Evolutionary conservation across 2,329 filamentous ascomycete genomes (phyloP).

Genomic region (Davidsoniella neocaledoniae): DNA sequence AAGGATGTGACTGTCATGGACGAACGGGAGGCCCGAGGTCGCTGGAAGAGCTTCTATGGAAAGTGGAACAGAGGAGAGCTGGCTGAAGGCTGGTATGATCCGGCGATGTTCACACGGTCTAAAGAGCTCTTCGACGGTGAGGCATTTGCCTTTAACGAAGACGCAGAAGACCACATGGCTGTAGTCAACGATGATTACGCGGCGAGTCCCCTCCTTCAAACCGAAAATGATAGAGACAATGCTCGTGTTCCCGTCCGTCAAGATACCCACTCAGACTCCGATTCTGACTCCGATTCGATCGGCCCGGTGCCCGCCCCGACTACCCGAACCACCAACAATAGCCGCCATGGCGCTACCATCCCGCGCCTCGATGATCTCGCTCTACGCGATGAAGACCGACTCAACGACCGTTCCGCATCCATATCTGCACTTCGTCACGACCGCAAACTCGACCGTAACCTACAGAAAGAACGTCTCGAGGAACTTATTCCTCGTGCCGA

Average conservation of each 20-base stretch:
- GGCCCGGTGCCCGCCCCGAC: conserved; percentile 8
- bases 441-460: conserved; percentile 45
- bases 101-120: conserved; percentile 38
- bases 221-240: neutral
- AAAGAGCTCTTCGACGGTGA: conserved; percentile 9
- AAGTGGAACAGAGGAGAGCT: conserved; percentile 89
- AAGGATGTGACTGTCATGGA: conserved; percentile 51
- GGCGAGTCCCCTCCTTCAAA: neutral
- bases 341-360: conserved; percentile 38
- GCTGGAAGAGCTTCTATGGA: conserved; percentile 84
- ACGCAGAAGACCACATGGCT: neutral
- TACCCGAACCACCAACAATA: conserved; percentile 23
- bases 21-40: conserved; percentile 58
- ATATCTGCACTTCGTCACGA: conserved; percentile 39
- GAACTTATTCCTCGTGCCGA: conserved; percentile 73
- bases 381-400: conserved; percentile 35
- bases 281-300: conserved; percentile 11
- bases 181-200: neutral
- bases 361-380: conserved; percentile 61
- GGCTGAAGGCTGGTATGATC: conserved; percentile 86
- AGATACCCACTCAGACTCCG: conserved; percentile 11
- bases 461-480: conserved; percentile 58
- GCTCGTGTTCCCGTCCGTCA: neutral
- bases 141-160: conserved; percentile 1
- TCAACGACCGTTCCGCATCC: conserved; percentile 27